Conservation (phyloP, 2,329 filamentous ascomycete genomes). For the Volutella citrinella region DNA sequence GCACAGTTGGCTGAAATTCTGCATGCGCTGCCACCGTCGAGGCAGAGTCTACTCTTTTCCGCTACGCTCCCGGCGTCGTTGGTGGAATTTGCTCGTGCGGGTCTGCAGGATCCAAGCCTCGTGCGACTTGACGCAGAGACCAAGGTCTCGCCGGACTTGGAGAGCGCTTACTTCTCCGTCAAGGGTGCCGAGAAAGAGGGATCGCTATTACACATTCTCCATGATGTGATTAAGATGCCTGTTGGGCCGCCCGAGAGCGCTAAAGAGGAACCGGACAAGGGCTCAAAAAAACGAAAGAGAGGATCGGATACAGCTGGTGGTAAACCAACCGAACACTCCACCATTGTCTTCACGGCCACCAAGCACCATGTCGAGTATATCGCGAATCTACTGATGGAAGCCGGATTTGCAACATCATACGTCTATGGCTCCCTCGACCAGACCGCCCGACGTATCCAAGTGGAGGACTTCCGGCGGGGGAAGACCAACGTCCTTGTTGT, state of each 20-base stretch:
- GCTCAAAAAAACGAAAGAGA: constrained; percentile 72
- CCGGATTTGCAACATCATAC: constrained; percentile 88
- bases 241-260: constrained; percentile 57
- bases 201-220: constrained; percentile 80
- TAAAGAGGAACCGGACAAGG: constrained; percentile 41
- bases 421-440: constrained; percentile 95
- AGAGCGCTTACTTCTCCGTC: constrained; percentile 91
- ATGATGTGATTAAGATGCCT: constrained; percentile 92
- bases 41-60: constrained; percentile 93
- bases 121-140: constrained; percentile 90
- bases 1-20: constrained; percentile 91
- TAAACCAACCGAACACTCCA: constrained; percentile 84
- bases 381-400: constrained; percentile 70
- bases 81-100: constrained; percentile 92
- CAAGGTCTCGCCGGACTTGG: constrained; percentile 93
- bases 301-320: constrained; percentile 47
- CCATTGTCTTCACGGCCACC: constrained; percentile 90
- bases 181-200: constrained; percentile 95
- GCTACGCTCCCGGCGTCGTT: constrained; percentile 91
- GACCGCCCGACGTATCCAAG: constrained; percentile 85
- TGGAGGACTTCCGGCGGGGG: constrained; percentile 83
- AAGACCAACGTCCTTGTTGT: constrained; percentile 89
- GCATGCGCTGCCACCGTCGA: constrained; percentile 75
- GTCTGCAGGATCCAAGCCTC: constrained; percentile 86
- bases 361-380: constrained; percentile 98